Evolutionary conservation across 1,284 basidiomycete genomes (phyloP), one percentile per base, ranked within the genome.

Genomic region (Rhodotorula sp.): DNA sequence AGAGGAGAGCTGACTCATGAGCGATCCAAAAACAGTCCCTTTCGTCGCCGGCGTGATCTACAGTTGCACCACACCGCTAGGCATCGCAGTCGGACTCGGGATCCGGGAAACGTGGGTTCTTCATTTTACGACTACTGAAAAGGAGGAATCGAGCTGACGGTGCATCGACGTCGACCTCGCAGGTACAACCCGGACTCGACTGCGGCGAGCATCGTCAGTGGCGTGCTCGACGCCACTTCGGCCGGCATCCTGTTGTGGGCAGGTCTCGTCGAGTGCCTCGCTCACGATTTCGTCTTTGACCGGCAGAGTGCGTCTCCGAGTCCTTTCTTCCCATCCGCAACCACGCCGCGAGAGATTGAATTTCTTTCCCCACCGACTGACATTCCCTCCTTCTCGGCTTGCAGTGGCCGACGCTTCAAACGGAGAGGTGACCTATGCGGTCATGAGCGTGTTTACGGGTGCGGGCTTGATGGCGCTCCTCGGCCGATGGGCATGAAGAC

Each of bases 261-360:
- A 18, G 46, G 72, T 12, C 62, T 54, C 31, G 56, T 75, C 54
- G 56, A 91, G 88, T 86, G 96, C 1, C 86, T 97, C 62, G 93
- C 92, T 0, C 93, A 96, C 80, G 93, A 96, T 79, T 94, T 97
- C 82, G 80, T 97, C 62, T 92, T 96, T 82, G 93, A 88, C 84
- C 87, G 88, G 69, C 86, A 90, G 67, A 93, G 63, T 68, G 26
- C 43, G 65, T 60, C 21, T 8, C n/a, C 29, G 29, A 5, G 12
- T 5, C 43, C 12, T 23, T 18, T 0, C 7, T 47, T 21, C 47
- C 21, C 20, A 16, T 4, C 18, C 7, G 18, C 29, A 3, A 20
- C 43, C 1, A 7, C 8, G 39, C 39, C 39, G 39, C 51, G 54
- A 26, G n/a, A n/a, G 3, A 12, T 6, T 6, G 18, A 15, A 23